phyloP scores from a whole-genome alignment of 805 yeast genomes.

The Wickerhamiella allomyrinae region DNA sequence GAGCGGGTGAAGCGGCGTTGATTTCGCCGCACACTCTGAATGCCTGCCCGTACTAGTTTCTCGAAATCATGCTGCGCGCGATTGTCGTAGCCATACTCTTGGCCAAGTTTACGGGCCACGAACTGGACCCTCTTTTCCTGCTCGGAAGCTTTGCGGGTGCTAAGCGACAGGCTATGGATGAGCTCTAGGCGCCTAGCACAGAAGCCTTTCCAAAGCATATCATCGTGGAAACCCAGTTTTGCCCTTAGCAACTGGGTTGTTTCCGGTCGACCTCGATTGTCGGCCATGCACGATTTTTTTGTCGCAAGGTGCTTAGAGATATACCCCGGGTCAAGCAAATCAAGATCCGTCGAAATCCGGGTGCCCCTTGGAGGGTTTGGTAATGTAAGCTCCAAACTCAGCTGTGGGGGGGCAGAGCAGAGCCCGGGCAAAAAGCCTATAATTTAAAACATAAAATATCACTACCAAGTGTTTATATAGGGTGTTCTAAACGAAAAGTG shows the following conservation, averaged over 20 bases:
- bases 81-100: constrained; percentile 59
- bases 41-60: constrained; percentile 80
- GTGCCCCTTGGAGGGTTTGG: too few species aligned
- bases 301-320: neutral
- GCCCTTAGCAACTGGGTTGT: constrained; percentile 42
- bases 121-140: constrained; percentile 70
- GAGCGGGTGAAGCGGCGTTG: constrained; percentile 24
- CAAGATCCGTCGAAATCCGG: too few species aligned
- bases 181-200: constrained; percentile 81
- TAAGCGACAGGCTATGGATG: constrained; percentile 56
- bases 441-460: too few species aligned
- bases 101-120: constrained; percentile 63
- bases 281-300: neutral
- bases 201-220: constrained; percentile 73
- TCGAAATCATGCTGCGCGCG: constrained; percentile 61
- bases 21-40: constrained; percentile 83
- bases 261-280: constrained; percentile 9
- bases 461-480: too few species aligned
- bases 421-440: too few species aligned
- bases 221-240: constrained; percentile 64
- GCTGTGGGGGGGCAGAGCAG: too few species aligned
- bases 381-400: too few species aligned
- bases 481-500: too few species aligned
- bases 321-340: neutral
- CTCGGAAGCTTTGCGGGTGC: constrained; percentile 72